Evolutionary conservation across 202 grass and related monocot genomes (phyloP), one percentile per base, ranked within the genome.

Genomic region (Panicum hallii): DNA sequence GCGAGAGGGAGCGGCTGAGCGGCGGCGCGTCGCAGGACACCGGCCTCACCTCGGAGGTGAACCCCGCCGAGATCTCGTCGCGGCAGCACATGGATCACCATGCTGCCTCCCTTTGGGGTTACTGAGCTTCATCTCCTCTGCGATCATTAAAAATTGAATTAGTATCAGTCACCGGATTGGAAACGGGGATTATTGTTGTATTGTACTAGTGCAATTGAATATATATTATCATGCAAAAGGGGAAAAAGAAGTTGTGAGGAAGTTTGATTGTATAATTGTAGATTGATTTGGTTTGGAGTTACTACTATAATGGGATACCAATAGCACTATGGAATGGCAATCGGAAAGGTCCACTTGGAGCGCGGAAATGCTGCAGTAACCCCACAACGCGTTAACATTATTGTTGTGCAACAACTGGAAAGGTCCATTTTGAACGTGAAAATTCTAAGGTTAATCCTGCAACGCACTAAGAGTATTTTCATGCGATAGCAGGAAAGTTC

Each of bases 1-100:
- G 45, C 28, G 86, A 80, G 80, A 79, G 64, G 72, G 86, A 82
- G 89, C 44, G 71, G 72, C 79, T 88, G 56, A 90, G 87, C 70
- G 83, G 53, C 52, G 79, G 70, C 65, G 83, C 86, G 9, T 93
- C 91, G 54, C 91, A 93, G 81, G 87, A 90, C 57, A 93, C 91
- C 30, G 85, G 88, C 23, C 6, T 93, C 72, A 82, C 91, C 72
- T 87, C 77, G 53, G 87, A 93, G 57, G 63, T 88, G 87, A 93
- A 93, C 85, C 67, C 88, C 69, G 54, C 73, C 48, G 91, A 90
- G 85, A 93, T 88, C 78, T 87, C 82, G 2, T 49, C 83, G 49
- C 73, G 55, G 52, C 79, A 77, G 5, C 77, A 64, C 90, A 54
- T 84, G 42, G 81, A 87, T 62, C 80, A 74, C 19, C 36, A 38